Evolutionary conservation across 192 early-diverging fungal genomes (phyloP).

Genomic region (Coemansia sp.): DNA sequence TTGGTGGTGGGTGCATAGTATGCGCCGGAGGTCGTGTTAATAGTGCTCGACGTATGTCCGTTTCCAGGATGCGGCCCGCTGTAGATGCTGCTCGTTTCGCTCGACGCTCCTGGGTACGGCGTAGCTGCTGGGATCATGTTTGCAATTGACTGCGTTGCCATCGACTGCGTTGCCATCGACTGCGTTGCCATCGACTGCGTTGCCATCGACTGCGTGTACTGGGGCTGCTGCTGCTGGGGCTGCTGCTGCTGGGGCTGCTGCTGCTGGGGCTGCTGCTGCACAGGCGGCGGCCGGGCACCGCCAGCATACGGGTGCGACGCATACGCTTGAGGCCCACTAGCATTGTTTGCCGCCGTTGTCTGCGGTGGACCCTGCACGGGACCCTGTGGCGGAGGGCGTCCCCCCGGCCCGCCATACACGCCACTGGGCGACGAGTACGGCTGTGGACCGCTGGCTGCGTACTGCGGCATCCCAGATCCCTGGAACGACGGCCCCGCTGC

Average conservation of each 20-base stretch:
- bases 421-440: slow-evolving; percentile 8
- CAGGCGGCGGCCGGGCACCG: background rate
- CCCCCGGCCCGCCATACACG: background rate
- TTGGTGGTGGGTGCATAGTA: slow-evolving; percentile 18
- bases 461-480: background rate
- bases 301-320: no score
- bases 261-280: background rate
- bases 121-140: slow-evolving; percentile 6
- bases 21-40: slow-evolving; percentile 7
- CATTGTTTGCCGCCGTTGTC: slow-evolving; percentile 1
- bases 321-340: slow-evolving; percentile 4
- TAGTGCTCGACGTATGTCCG: slow-evolving; percentile 6
- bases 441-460: slow-evolving; percentile 13
- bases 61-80: slow-evolving; percentile 12
- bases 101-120: slow-evolving; percentile 6
- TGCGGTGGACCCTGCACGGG: background rate
- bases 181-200: background rate
- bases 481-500: background rate
- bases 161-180: background rate
- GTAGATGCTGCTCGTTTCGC: slow-evolving; percentile 11
- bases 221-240: background rate
- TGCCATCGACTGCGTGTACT: background rate
- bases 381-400: slow-evolving; percentile 9
- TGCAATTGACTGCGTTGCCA: background rate
- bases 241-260: background rate